phyloP scores from a whole-genome alignment of 2,329 filamentous ascomycete genomes.

The Fusarium haematococcum region DNA sequence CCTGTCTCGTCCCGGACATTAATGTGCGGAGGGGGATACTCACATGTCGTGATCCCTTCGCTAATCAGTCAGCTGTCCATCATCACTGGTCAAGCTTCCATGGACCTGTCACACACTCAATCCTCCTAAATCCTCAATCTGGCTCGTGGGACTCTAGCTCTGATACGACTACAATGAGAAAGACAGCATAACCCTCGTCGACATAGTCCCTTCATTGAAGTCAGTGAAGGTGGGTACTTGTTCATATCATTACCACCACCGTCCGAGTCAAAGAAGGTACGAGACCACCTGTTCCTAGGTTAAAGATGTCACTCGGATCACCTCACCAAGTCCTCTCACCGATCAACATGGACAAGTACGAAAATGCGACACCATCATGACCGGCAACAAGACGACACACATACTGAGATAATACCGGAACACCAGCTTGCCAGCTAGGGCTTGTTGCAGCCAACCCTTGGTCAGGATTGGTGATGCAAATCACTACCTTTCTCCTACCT shows the following conservation, averaged over 20 bases:
- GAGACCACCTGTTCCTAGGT: neutral
- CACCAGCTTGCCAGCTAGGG: neutral
- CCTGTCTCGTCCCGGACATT: slow-evolving; percentile 16
- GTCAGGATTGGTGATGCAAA: neutral
- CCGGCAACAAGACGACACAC: neutral
- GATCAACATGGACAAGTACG: neutral
- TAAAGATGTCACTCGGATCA: neutral
- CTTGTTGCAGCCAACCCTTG: neutral
- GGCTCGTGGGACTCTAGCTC: neutral
- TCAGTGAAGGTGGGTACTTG: neutral
- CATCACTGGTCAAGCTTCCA: neutral
- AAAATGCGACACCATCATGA: neutral
- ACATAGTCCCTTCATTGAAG: neutral
- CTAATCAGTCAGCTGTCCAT: neutral
- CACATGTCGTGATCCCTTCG: slow-evolving; percentile 1
- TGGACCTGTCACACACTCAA: neutral
- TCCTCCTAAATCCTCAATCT: neutral
- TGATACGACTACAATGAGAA: neutral
- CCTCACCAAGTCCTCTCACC: neutral
- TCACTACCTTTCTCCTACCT: neutral
- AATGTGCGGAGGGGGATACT: slow-evolving; percentile 17
- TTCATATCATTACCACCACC: neutral
- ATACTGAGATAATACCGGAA: neutral
- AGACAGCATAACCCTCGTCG: neutral
- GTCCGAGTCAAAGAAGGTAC: neutral